phyloP scores from a whole-genome alignment of 192 early-diverging fungal genomes.

The Entomortierella beljakovae region DNA sequence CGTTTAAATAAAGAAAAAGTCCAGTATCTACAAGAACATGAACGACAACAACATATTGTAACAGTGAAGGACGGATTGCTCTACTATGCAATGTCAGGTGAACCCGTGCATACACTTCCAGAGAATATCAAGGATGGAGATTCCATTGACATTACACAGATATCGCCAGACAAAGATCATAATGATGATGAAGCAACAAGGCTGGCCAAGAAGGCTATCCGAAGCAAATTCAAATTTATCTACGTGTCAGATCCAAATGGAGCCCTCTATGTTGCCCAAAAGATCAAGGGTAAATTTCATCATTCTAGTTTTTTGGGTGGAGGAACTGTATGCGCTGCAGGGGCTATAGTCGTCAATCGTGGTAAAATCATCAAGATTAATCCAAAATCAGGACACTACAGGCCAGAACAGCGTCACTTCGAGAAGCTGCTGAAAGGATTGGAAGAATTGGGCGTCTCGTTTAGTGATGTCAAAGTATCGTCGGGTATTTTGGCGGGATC shows the following conservation, averaged over 20 bases:
- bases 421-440: conserved; percentile 31
- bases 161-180: conserved; percentile 26
- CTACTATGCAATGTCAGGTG: conserved; percentile 35
- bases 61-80: conserved; percentile 41
- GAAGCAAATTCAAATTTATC: conserved; percentile 54
- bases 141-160: conserved; percentile 33
- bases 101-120: conserved; percentile 51
- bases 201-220: conserved; percentile 36
- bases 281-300: conserved; percentile 58
- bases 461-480: conserved; percentile 40
- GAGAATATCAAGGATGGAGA: conserved; percentile 12
- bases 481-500: conserved; percentile 19
- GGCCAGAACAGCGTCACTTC: conserved; percentile 55
- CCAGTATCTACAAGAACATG: conserved; percentile 43
- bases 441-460: conserved; percentile 25
- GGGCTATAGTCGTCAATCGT: conserved; percentile 43
- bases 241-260: conserved; percentile 54
- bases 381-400: conserved; percentile 59
- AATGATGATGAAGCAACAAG: conserved; percentile 33
- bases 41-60: conserved; percentile 51
- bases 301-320: conserved; percentile 59
- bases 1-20: conserved; percentile 47
- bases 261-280: conserved; percentile 50
- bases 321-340: conserved; percentile 52
- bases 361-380: conserved; percentile 56